A percentile compares a stretch with the other conserved stretches of the same genome.
phyloP scores from a whole-genome alignment of 2,329 filamentous ascomycete species.

The Madurella mycetomatis region DNA sequence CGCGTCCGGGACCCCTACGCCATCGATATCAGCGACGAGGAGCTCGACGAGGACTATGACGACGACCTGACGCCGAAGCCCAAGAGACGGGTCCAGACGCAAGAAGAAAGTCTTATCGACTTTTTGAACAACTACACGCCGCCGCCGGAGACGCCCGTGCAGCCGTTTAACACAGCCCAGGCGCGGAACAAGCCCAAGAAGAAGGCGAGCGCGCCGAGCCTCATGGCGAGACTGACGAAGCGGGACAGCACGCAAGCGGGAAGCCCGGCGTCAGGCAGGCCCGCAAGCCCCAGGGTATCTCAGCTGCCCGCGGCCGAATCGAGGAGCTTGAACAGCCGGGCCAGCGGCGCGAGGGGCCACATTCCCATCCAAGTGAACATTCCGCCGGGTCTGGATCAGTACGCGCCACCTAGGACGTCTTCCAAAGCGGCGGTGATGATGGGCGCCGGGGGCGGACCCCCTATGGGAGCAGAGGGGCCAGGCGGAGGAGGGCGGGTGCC shows the following conservation, averaged over 20 bases:
- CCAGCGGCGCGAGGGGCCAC: constrained; percentile 37
- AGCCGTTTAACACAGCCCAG: constrained; percentile 33
- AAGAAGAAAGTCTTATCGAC: constrained; percentile 67
- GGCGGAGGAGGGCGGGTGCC: constrained; percentile 37
- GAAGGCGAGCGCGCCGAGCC: constrained; percentile 58
- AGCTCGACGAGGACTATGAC: constrained; percentile 51
- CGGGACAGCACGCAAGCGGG: constrained; percentile 33
- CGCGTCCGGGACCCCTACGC: constrained; percentile 86
- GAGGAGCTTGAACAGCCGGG: constrained; percentile 39
- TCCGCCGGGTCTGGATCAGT: constrained; percentile 42
- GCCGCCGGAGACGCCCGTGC: constrained; percentile 46
- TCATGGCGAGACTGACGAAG: constrained; percentile 55
- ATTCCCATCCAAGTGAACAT: constrained; percentile 52
- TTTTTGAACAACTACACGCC: constrained; percentile 68
- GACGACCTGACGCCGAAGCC: constrained; percentile 40
- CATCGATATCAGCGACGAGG: constrained; percentile 75
- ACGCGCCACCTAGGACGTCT: constrained; percentile 22
- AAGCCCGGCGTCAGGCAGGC: constrained; percentile 28
- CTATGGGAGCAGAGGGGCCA: neutral
- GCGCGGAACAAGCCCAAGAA: constrained; percentile 48
- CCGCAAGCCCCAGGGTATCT: constrained; percentile 22
- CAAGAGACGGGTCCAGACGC: constrained; percentile 34
- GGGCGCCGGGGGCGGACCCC: constrained; percentile 1
- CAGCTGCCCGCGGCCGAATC: constrained; percentile 30
- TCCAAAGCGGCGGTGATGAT: constrained; percentile 12